Evolutionary conservation across 306 rosid species (phyloP).

Genomic region (Ammopiptanthus mongolicus): DNA sequence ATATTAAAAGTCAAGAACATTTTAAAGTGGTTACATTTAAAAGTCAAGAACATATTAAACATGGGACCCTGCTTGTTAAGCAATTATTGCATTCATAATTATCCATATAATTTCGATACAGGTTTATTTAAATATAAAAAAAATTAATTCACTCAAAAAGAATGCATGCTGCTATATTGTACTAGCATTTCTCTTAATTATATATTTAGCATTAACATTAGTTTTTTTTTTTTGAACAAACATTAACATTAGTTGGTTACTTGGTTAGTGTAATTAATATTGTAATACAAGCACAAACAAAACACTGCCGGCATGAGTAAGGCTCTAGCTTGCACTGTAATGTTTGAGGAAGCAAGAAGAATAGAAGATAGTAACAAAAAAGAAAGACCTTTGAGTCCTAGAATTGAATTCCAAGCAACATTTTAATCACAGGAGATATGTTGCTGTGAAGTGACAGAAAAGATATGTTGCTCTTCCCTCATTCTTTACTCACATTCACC

Average conservation of each 20-base stretch:
- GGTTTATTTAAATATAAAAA: background rate
- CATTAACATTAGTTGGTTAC: too few species aligned
- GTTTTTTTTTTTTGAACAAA: too few species aligned
- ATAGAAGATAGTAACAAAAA: background rate
- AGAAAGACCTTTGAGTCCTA: background rate
- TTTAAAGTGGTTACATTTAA: too few species aligned
- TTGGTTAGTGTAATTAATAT: too few species aligned
- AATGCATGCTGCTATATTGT: background rate
- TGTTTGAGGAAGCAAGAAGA: background rate
- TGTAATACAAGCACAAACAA: background rate
- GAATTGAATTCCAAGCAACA: slow-evolving; percentile 14
- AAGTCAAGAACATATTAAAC: background rate
- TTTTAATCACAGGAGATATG: too few species aligned
- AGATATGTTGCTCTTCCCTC: background rate
- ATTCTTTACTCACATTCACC: background rate
- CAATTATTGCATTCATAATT: background rate
- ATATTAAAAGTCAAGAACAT: background rate
- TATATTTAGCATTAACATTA: too few species aligned
- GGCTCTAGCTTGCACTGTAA: background rate
- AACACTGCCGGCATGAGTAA: background rate
- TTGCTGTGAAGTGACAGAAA: background rate
- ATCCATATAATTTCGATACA: background rate
- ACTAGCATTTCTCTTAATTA: too few species aligned
- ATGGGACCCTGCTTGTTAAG: background rate
- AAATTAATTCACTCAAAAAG: background rate